Conservation (phyloP, 305 asterid genomes). For the Fraxinus dipetala region DNA sequence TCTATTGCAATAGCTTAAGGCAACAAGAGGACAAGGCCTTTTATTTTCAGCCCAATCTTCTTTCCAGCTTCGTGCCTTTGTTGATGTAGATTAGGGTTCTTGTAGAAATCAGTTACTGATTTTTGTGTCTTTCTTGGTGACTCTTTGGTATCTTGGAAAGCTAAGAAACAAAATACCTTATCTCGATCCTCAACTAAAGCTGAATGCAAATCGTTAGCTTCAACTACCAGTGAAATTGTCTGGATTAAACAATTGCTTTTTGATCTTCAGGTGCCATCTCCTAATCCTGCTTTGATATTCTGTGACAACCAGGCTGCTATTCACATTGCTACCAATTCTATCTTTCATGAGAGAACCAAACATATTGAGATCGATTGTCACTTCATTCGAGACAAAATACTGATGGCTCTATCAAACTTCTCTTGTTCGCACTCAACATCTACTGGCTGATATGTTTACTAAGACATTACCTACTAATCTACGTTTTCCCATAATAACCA, state of each 20-base stretch:
- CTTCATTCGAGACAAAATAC: no score
- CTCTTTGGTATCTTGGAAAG: neutral
- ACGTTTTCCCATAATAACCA: no score
- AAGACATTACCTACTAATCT: no score
- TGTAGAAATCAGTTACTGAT: neutral
- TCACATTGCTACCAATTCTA: no score
- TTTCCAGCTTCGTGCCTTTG: neutral
- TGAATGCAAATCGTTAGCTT: no score
- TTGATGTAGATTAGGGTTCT: neutral
- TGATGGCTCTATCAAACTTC: no score
- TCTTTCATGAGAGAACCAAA: no score
- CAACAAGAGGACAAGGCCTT: neutral
- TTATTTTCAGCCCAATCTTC: neutral
- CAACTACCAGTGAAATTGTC: neutral
- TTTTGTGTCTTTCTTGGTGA: neutral
- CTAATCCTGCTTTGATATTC: neutral
- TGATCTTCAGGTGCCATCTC: neutral
- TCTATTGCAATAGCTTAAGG: neutral
- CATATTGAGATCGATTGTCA: no score
- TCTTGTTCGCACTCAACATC: no score
- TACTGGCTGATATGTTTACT: no score
- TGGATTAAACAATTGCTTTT: neutral
- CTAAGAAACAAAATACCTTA: neutral
- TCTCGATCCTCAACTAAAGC: neutral
- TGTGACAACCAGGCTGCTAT: neutral